Base-by-base conservation (phyloP, 805 yeast genomes). In the Starmera dryadoides region DNA sequence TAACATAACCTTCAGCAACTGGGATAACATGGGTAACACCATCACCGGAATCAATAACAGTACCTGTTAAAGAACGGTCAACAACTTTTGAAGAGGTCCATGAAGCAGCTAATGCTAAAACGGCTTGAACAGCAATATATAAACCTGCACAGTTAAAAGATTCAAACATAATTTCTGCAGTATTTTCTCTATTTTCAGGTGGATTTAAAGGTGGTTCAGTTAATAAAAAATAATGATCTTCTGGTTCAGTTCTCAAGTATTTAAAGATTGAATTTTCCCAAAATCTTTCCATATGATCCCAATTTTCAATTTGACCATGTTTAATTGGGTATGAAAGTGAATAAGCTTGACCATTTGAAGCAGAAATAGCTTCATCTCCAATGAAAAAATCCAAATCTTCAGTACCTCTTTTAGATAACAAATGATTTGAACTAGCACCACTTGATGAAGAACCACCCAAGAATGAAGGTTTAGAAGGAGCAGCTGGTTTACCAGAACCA, bases 281-380 rank as follows among this genome's bases (percentile, higher is more conserved):
- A 63, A 88, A 91, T 59, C 98, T 75, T 64, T 93, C 98, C 98
- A 93, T 93, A 59, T 93, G 97, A 66, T 93, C 98, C 98, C 98
- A 93, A 62, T 93, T 87, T 63, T 93, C 98, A 46, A 93, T 84
- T 69, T 93, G 98, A 20, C 98, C 98, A 58, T 93, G 98, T 62
- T 88, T 83, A 44, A 93, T 88, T 16, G 98, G 98, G 56, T 93
- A 93, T 46, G 79, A 77, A 42, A 93, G 68, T 22, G 89, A 82
- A 63, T 93, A 93, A 22, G 86, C 71, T 46, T 96, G 87, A 6
- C 96, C 95, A 52, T 78, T 82, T n/a, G 97, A 83, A 12, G 96
- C 95, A 38, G 74, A 75, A 33, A 93, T 56, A 1, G 98, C 98
- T 61, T 91, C 98, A 54, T 93, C 93, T 26, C 98, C 98, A 54